Evolutionary conservation across 768 basidiomycete species (phyloP).

Genomic region (Podaxis sp.): DNA sequence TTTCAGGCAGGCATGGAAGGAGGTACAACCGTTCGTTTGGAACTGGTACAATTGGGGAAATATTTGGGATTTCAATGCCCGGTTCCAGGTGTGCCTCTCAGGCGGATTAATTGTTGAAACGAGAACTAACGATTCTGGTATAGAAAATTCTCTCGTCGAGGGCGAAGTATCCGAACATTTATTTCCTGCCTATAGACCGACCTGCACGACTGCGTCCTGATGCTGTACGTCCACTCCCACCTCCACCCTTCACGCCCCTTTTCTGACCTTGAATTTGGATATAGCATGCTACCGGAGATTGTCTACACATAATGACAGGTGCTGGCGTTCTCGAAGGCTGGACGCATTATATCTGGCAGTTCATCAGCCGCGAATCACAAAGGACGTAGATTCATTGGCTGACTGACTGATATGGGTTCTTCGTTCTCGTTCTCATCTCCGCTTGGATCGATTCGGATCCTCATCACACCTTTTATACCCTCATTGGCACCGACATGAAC

Average conservation of each 20-base stretch:
- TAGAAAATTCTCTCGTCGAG: constrained; percentile 36
- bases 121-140: neutral
- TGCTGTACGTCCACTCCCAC: constrained; percentile 38
- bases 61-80: constrained; percentile 52
- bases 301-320: constrained; percentile 44
- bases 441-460: neutral
- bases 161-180: constrained; percentile 45
- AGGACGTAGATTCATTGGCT: neutral
- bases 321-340: constrained; percentile 47
- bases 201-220: constrained; percentile 63
- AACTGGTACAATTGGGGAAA: constrained; percentile 65
- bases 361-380: constrained; percentile 24
- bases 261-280: neutral
- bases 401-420: neutral
- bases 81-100: constrained; percentile 44
- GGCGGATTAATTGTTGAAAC: constrained; percentile 5
- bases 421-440: neutral
- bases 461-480: neutral
- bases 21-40: constrained; percentile 38
- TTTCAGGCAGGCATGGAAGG: constrained; percentile 39
- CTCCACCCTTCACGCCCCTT: neutral
- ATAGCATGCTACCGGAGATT: constrained; percentile 40
- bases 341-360: constrained; percentile 48
- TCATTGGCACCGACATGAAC: neutral
- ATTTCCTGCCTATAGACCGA: constrained; percentile 56